These are phyloP conservation scores for Ambrosiella cleistominuta DNA, from an alignment of 2,329 filamentous ascomycete genomes.

Conservation along the genomic window DNA sequence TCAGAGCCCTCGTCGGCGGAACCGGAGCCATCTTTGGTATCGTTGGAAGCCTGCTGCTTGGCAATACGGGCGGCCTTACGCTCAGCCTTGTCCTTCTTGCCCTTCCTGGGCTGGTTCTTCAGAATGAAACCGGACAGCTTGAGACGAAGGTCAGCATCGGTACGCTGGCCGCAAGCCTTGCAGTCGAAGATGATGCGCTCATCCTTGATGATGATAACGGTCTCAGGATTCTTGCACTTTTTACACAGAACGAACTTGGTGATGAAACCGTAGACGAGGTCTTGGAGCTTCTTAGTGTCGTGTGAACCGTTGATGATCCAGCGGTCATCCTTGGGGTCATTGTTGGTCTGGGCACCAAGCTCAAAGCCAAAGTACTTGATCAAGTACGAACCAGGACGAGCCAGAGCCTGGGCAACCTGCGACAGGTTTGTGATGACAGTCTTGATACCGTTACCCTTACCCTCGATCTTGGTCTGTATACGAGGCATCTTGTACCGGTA, in stretches of 20 bases:
- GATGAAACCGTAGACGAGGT: constrained; percentile 97
- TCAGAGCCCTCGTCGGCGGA: constrained; percentile 40
- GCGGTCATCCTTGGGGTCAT: constrained; percentile 88
- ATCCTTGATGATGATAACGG: constrained; percentile 88
- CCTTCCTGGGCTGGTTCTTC: constrained; percentile 84
- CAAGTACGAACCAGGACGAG: constrained; percentile 80
- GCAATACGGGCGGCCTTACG: constrained; percentile 83
- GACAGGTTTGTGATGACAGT: constrained; percentile 91
- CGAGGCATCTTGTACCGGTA: constrained; percentile 99
- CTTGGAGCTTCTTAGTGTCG: constrained; percentile 86
- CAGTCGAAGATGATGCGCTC: constrained; percentile 84
- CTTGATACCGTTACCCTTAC: constrained; percentile 99
- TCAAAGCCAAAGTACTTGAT: constrained; percentile 99
- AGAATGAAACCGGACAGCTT: constrained; percentile 96
- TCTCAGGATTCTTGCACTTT: constrained; percentile 99
- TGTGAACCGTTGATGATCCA: constrained; percentile 99
- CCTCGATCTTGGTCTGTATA: constrained; percentile 97
- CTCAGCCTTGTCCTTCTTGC: constrained; percentile 92
- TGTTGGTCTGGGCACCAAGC: constrained; percentile 95
- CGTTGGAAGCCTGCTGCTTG: constrained; percentile 54
- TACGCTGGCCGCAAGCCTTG: constrained; percentile 93
- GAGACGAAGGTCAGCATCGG: constrained; percentile 76
- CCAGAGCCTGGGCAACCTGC: constrained; percentile 81
- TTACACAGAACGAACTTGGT: constrained; percentile 97
- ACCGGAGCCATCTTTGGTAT: constrained; percentile 38